A percentile compares a stretch with the other conserved stretches of the same genome.
Evolutionary conservation across 306 rosid species (phyloP).

Genomic region (Gynostemma pentaphyllum): DNA sequence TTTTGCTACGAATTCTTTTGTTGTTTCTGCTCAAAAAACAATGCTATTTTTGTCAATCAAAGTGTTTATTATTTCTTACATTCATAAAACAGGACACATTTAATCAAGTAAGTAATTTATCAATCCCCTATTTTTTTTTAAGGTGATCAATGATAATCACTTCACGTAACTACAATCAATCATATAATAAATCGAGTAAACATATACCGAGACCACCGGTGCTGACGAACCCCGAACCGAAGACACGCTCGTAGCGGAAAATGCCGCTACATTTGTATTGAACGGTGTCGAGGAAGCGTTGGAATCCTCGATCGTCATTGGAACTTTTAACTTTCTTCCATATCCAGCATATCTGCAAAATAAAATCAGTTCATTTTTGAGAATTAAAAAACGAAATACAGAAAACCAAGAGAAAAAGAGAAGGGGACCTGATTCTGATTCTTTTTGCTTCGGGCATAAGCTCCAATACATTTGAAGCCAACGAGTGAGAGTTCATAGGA

Average conservation of each 20-base stretch:
- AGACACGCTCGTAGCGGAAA: constrained; percentile 42
- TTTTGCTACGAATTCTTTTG: constrained; percentile 67
- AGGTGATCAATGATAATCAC: too few species aligned
- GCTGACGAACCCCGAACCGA: constrained; percentile 59
- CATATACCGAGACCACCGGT: constrained; percentile 59
- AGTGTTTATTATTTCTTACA: too few species aligned
- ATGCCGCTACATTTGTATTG: constrained; percentile 43
- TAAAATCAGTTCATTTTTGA: constrained; percentile 25
- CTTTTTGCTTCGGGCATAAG: constrained; percentile 82
- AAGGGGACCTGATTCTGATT: constrained; percentile 79
- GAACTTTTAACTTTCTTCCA: constrained; percentile 47
- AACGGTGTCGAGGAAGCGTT: constrained; percentile 42
- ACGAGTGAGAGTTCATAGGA: constrained; percentile 79
- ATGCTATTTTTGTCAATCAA: too few species aligned
- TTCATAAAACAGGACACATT: too few species aligned
- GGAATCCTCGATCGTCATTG: constrained; percentile 47
- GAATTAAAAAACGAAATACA: not conserved
- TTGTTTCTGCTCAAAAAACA: constrained; percentile 81
- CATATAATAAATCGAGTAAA: too few species aligned
- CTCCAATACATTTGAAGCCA: constrained; percentile 89
- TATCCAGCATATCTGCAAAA: constrained; percentile 77
- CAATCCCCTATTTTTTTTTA: too few species aligned
- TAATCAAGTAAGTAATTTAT: too few species aligned
- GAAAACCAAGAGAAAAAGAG: not conserved
- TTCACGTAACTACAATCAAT: too few species aligned